Percentiles rank a stretch among this genome's conserved stretches.
phyloP scores from a whole-genome alignment of 257 asterid genomes.

The Solanum lycopersicoides region DNA sequence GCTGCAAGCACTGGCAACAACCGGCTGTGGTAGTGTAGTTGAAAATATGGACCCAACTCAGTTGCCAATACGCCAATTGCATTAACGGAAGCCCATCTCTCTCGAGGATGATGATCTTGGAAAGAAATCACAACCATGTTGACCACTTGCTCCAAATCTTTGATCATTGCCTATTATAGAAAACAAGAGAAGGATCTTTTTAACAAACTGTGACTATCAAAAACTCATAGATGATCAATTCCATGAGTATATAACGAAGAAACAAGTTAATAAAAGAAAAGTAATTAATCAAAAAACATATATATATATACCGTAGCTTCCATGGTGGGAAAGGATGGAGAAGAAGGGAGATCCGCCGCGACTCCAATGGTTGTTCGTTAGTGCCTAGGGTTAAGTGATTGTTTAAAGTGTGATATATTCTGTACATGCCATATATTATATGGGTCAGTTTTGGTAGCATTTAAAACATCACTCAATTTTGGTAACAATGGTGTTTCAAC shows the following conservation, averaged over 20 bases:
- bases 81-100: conserved; percentile 35
- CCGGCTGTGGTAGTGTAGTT: conserved; percentile 48
- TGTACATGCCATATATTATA: background rate
- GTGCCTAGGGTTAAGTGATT: background rate
- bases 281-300: background rate
- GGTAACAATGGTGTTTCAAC: background rate
- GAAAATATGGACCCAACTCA: conserved; percentile 64
- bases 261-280: background rate
- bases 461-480: background rate
- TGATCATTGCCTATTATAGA: background rate
- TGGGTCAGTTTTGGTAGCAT: background rate
- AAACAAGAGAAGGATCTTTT: background rate
- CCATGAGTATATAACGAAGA: background rate
- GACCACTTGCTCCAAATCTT: background rate
- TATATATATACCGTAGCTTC: background rate
- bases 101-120: background rate
- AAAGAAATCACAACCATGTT: background rate
- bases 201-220: background rate
- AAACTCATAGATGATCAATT: background rate
- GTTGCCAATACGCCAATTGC: conserved; percentile 60
- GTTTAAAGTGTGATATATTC: background rate
- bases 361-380: background rate
- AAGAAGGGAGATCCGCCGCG: background rate
- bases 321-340: background rate
- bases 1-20: conserved; percentile 49